Percentiles rank a stretch among this genome's conserved stretches.
Conservation (phyloP, 371 early-diverging fungal species). For the Phascolomyces articulosus region DNA sequence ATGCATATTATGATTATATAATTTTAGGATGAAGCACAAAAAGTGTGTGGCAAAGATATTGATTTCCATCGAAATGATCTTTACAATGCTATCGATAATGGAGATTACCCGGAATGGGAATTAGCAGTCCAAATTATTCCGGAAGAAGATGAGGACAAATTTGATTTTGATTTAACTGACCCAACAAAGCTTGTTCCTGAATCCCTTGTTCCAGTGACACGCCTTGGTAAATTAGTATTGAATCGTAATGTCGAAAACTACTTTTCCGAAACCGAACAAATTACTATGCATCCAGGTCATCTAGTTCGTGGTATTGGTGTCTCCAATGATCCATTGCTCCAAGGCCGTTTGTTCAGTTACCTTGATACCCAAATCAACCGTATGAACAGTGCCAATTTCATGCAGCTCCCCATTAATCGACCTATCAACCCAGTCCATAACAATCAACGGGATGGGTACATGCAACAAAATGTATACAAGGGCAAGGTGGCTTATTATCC, state of each 20-base stretch:
- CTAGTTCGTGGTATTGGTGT: slow-evolving; percentile 55
- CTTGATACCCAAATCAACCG: slow-evolving; percentile 57
- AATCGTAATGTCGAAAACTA: slow-evolving; percentile 58
- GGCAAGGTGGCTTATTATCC: slow-evolving; percentile 39
- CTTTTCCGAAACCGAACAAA: slow-evolving; percentile 61
- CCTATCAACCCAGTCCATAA: slow-evolving; percentile 49
- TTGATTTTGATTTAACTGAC: slow-evolving; percentile 54
- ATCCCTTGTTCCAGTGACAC: slow-evolving; percentile 43
- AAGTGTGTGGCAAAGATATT: slow-evolving; percentile 50
- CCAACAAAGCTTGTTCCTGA: slow-evolving; percentile 61
- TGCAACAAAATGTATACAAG: slow-evolving; percentile 27
- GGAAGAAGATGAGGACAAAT: slow-evolving; percentile 43
- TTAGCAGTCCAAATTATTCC: slow-evolving; percentile 51
- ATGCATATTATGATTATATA: not conserved
- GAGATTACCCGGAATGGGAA: slow-evolving; percentile 57
- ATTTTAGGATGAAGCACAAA: slow-evolving; percentile 49
- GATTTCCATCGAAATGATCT: slow-evolving; percentile 57
- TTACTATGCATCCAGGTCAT: slow-evolving; percentile 45
- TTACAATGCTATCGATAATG: slow-evolving; percentile 44
- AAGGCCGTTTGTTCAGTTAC: slow-evolving; percentile 56
- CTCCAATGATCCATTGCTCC: slow-evolving; percentile 55
- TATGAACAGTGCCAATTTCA: slow-evolving; percentile 48
- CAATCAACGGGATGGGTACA: slow-evolving; percentile 59
- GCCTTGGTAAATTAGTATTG: slow-evolving; percentile 52
- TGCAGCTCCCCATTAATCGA: slow-evolving; percentile 59